Base-by-base conservation (phyloP, 371 early-diverging fungal species). In the Apophysomyces trapeziformis region DNA sequence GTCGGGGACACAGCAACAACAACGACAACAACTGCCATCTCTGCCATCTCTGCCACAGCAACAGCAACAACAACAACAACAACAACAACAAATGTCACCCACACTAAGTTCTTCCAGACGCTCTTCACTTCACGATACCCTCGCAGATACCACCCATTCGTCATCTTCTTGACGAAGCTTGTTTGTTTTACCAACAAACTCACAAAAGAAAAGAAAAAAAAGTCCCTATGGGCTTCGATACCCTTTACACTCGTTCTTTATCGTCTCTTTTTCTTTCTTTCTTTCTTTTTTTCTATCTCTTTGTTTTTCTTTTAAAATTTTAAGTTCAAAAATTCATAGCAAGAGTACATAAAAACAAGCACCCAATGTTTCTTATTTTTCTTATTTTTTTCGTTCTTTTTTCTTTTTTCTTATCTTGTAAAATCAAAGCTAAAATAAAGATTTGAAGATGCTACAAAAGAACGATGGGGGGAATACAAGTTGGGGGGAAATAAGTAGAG, bases 41-140 rank as follows among this genome's bases (percentile, higher is more conserved):
- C 26, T 26, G 26, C 26, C 26, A 26, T n/a, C n/a, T n/a, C n/a
- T n/a, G n/a, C n/a, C n/a, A n/a, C 8, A 64, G 18, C 61, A 44
- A 38, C 67, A 66, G 50, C 60, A 58, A 32, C 58, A 57, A 56
- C 41, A 35, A 44, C 8, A 64, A 21, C 61, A 44, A 38, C 67
- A 66, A 39, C 60, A 58, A 32, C 58, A 57, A 56, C 41, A 35
- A 44, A 45, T 50, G 21, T 36, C 67, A 50, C 36, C 66, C 8
- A 58, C 50, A 8, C 39, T 26, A 18, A 45, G 46, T 36, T 38
- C 58, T 2, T 60, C 60, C 7, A 63, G 47, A 46, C 62, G 62
- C 18, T 44, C 62, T 14, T 46, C 47, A 14, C 41, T 62, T 41
- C 38, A 38, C 3, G 58, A 58, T 58, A 58, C 58, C 58, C 58